These are phyloP conservation scores for Didymella pinodella DNA, from an alignment of 2,329 filamentous ascomycete genomes.

Conservation along the genomic window DNA sequence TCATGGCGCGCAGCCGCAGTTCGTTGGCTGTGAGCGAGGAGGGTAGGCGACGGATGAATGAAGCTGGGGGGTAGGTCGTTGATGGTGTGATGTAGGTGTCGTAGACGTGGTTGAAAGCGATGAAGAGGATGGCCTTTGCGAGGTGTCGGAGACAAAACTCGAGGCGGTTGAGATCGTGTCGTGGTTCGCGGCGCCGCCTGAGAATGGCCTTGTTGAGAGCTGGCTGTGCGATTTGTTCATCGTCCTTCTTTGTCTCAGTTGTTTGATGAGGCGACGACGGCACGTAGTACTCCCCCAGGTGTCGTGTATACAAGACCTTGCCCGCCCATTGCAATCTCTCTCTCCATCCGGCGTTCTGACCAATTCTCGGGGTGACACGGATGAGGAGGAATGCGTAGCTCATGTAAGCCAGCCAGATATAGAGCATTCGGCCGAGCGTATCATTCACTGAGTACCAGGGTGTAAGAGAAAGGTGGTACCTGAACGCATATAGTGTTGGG, in stretches of 20 bases:
- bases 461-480: constrained; percentile 6
- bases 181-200: not conserved
- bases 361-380: constrained; percentile 11
- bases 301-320: constrained; percentile 5
- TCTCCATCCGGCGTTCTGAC: not conserved
- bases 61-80: not conserved
- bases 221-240: not conserved
- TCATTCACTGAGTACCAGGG: constrained; percentile 21
- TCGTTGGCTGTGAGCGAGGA: not conserved
- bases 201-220: not conserved
- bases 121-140: not conserved
- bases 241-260: not conserved
- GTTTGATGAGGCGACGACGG: too few relatives aligned
- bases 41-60: constrained; percentile 19
- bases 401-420: constrained; percentile 33
- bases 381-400: constrained; percentile 26
- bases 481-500: constrained; percentile 27
- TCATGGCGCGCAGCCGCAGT: not conserved
- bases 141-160: not conserved
- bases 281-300: not conserved
- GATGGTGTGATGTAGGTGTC: not conserved
- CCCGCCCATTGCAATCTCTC: not conserved
- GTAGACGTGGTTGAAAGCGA: not conserved
- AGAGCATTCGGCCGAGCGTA: constrained; percentile 26
- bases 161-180: not conserved